Evolutionary conservation across 805 yeast genomes (phyloP), one percentile per base, ranked within the genome.

Genomic region (Candida caryicola): DNA sequence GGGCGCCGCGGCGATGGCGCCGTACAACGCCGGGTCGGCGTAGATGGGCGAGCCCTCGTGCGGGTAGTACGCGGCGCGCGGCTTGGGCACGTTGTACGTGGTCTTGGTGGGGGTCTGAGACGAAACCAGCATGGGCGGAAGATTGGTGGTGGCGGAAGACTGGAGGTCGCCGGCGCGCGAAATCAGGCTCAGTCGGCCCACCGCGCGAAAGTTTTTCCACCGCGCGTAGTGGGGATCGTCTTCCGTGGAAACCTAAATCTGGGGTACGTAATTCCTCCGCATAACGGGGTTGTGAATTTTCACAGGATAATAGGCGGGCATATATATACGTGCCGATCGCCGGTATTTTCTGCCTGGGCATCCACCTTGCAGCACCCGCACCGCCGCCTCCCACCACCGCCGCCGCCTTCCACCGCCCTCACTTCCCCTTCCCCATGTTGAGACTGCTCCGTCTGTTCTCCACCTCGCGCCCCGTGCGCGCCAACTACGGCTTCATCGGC

Each of bases 21-120:
- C 57, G 52, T 79, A 79, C 26, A 78, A 57, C 9, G 57, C 57
- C 38, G 69, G 64, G 58, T 79, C 65, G 7, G 79, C 81, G 39
- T 69, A 73, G 21, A 79, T 54, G 29, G 73, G 73, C 9, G 80
- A 71, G 6, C 77, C 78, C 34, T 72, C 69, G 29, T 73, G 74
- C 16, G 83, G 82, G 40, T 71, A 64, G 48, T 78, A 79, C 1
- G 83, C 82, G 2, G 84, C 73, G 2, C 59, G 60, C 4, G 83
- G 83, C 46, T 70, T 62, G 14, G 59, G 60, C 9, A 64, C 44
- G 16, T 60, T 58, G 47, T 63, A 67, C 9, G 60, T 57, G 10
- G 69, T 64, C 33, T 52, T 60, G 15, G 42, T 45, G 1, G 67
- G 57, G 15, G 47, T 54, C 40, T 68, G 73, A 1, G 65, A 55